phyloP scores from a whole-genome alignment of 2,329 filamentous ascomycete species.

The Ophiostoma sp. region DNA sequence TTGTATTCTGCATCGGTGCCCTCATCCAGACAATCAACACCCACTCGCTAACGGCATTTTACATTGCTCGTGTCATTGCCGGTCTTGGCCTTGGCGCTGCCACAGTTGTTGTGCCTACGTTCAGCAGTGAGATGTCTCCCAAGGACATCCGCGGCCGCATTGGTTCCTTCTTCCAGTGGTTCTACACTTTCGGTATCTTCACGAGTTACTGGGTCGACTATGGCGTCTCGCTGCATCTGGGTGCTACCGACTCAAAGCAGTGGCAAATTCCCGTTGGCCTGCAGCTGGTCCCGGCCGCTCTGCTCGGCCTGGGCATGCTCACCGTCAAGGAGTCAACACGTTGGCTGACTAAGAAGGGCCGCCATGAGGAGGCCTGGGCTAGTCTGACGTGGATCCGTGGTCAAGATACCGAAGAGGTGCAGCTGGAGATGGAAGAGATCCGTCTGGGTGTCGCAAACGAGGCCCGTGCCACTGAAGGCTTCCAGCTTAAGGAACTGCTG shows the following conservation, averaged over 20 bases:
- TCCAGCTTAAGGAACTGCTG: slow-evolving; percentile 47
- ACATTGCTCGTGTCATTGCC: slow-evolving; percentile 32
- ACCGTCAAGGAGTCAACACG: slow-evolving; percentile 70
- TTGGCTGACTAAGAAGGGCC: slow-evolving; percentile 74
- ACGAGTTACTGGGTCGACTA: slow-evolving; percentile 35
- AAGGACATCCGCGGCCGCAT: slow-evolving; percentile 47
- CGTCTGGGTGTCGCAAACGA: slow-evolving; percentile 49
- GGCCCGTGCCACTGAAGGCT: slow-evolving; percentile 45
- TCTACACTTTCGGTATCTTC: slow-evolving; percentile 47
- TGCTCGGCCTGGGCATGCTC: slow-evolving; percentile 64
- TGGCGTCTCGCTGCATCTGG: background rate
- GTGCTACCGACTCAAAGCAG: background rate
- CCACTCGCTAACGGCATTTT: slow-evolving; percentile 34
- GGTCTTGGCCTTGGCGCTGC: slow-evolving; percentile 28
- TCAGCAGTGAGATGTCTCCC: slow-evolving; percentile 49
- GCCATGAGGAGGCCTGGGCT: slow-evolving; percentile 62
- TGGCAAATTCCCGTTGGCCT: background rate
- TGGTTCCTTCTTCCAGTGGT: slow-evolving; percentile 48
- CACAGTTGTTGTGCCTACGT: slow-evolving; percentile 48
- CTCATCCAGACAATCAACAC: slow-evolving; percentile 22
- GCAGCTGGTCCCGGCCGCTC: slow-evolving; percentile 64
- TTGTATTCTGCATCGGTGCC: slow-evolving; percentile 23
- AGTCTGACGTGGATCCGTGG: slow-evolving; percentile 68
- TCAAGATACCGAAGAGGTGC: background rate
- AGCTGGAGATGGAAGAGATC: slow-evolving; percentile 52